Base-by-base conservation (phyloP, 192 early-diverging fungal genomes). In the Backusella australiensis region DNA sequence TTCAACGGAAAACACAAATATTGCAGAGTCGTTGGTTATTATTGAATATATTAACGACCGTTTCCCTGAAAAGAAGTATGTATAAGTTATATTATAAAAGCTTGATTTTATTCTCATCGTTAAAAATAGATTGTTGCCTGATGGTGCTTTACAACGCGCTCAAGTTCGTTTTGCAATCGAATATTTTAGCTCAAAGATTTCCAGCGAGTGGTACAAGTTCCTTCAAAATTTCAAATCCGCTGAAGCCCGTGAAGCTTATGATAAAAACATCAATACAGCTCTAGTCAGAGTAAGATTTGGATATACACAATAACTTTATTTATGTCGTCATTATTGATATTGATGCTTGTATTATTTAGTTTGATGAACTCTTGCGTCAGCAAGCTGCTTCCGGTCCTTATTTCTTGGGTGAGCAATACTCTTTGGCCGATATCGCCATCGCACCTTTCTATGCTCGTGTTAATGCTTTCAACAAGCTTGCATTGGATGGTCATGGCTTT, bases 1-100 rank as follows among this genome's bases (percentile, higher is more conserved):
- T 66, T 82, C 80, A 12, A 74, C 85, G 4, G 85, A 89, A 32
- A 87, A 86, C n/a, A 76, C 80, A 8, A 82, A 88, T 29, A 83
- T 94, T 52, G 86, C 89, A 70, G 93, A 94, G 71, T 89, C 87
- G 8, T 79, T 91, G 21, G 87, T 94, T 38, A 85, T 93, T 42
- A 78, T 90, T 52, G 92, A 94, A 79, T 90, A 85, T 74, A 70
- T 93, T 0, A 85, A 87, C 14, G 91, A 94, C 59, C 78, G 88
- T 49, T 89, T 85, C 74, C 90, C 89, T 21, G 85, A 88, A 65
- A 67, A 86, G 41, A 82, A 83, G 70, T 86, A 82, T 70, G 83
- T 82, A 21, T 75, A 77, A 8, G 26, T 63, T 29, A 65, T 63
- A n/a, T 35, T 36, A 38, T 56, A 17, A 46, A 69, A 56, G 19